Base-by-base conservation (phyloP, 108 stramenopile genomes). In the Seminavis robusta region DNA sequence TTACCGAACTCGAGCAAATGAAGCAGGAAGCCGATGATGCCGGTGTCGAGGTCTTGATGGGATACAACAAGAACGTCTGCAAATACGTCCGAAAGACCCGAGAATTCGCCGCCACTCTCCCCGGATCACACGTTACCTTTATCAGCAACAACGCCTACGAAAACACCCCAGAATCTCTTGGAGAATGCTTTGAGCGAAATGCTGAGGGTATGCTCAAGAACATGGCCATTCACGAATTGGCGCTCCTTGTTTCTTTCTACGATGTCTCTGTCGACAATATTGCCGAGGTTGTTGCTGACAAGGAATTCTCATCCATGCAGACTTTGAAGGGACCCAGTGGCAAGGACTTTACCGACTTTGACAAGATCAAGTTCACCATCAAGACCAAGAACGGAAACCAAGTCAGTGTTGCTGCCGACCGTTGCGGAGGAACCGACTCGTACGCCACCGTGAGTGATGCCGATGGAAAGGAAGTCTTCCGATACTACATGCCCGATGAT, bases 51-150 rank as follows among this genome's bases (percentile, higher is more conserved):
- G 88, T 95, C 48, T 80, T 86, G 65, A 95, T 95, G 94, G 90
- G 94, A 44, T 95, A 90, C 87, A 95, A 95, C 70, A 95, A 95
- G 74, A 95, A 95, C 55, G 94, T 95, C 6, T 88, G 86, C 85
- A 92, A 90, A 68, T 95, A 84, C 59, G 91, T 92, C 30, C 47
- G 66, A 38, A 88, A 84, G 57, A 80, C 87, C 9, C 71, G 86
- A 9, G 90, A 92, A 45, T 85, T 65, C 47, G 79, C 82, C 6
- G 76, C 83, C 24, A 51, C 61, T 23, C 36, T 46, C 30, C 56
- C 56, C 0, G 91, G 81, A 41, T 74, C 77, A 27, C 80, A 86
- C 39, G 80, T 92, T 26, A 92, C 94, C 49, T 92, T 95, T 61
- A 86, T 95, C 38, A 84, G 84, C 45, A 92, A 95, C 74, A 95